Conservation (phyloP, 257 asterid genomes). For the Gentiana dahurica region DNA sequence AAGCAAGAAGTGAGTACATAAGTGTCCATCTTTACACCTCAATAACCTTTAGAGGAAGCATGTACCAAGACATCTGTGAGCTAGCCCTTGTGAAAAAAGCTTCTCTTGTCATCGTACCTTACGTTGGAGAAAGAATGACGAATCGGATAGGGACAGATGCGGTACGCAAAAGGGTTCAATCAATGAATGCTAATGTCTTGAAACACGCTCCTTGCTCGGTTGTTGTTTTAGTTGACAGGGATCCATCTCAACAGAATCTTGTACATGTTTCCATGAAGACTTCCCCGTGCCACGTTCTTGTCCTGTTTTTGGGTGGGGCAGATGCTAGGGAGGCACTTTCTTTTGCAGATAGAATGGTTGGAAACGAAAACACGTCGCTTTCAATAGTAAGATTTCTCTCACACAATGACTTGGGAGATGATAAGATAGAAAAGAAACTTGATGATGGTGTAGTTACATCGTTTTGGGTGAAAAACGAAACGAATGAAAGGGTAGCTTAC, state of each 20-base stretch:
- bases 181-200: slow-evolving; percentile 34
- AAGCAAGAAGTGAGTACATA: slow-evolving; percentile 24
- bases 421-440: slow-evolving; percentile 56
- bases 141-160: slow-evolving; percentile 1
- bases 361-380: slow-evolving; percentile 26
- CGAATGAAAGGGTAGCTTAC: slow-evolving; percentile 36
- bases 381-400: slow-evolving; percentile 61
- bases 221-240: slow-evolving; percentile 40
- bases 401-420: slow-evolving; percentile 34
- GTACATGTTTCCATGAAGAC: slow-evolving; percentile 5
- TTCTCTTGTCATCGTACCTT: slow-evolving; percentile 43
- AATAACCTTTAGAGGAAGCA: slow-evolving; percentile 35
- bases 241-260: slow-evolving; percentile 8
- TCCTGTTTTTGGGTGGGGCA: slow-evolving; percentile 72
- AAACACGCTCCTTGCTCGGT: slow-evolving; percentile 75
- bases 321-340: slow-evolving; percentile 75
- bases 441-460: slow-evolving; percentile 76
- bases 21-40: slow-evolving; percentile 40
- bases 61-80: slow-evolving; percentile 73
- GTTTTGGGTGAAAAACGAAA: slow-evolving; percentile 90
- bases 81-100: slow-evolving; percentile 53
- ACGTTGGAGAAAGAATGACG: slow-evolving; percentile 14
- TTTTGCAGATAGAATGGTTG: slow-evolving; percentile 48
- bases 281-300: slow-evolving; percentile 26
- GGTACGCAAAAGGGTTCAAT: slow-evolving; percentile 12